phyloP scores from a whole-genome alignment of 768 basidiomycete genomes.

The Lactifluus rugatus region DNA sequence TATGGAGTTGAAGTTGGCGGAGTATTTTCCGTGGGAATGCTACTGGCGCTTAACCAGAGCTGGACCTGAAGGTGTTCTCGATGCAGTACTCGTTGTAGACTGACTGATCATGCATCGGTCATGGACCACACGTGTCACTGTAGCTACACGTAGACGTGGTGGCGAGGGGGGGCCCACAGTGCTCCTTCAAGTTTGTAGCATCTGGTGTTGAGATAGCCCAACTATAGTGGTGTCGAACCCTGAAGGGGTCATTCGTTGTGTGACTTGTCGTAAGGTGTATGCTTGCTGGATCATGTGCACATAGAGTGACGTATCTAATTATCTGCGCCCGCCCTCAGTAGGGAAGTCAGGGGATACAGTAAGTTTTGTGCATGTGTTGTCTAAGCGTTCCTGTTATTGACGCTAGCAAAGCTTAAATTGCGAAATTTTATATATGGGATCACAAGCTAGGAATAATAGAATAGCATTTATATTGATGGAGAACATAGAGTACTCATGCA shows the following conservation, averaged over 20 bases:
- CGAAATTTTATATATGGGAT: too few species aligned
- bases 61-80: conserved; percentile 2
- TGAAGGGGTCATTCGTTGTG: conserved; percentile 17
- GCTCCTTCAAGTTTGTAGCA: not conserved
- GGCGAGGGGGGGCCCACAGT: not conserved
- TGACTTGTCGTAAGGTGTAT: not conserved
- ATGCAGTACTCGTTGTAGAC: not conserved
- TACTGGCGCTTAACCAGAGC: not conserved
- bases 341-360: too few species aligned
- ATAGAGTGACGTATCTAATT: not conserved
- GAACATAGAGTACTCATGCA: too few species aligned
- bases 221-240: conserved; percentile 5
- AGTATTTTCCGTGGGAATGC: not conserved
- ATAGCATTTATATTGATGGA: too few species aligned
- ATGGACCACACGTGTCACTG: not conserved
- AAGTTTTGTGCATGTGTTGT: too few species aligned
- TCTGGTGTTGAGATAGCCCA: not conserved
- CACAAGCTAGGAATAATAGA: too few species aligned
- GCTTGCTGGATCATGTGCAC: too few species aligned
- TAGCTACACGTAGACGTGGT: not conserved
- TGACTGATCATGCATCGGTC: too few species aligned
- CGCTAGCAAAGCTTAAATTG: too few species aligned
- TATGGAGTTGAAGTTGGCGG: not conserved
- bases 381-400: not conserved
- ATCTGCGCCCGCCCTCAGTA: not conserved